Percentiles rank a stretch among this genome's conserved stretches.
phyloP scores from a whole-genome alignment of 805 yeast species.

The Pichia gijzeniarum region DNA sequence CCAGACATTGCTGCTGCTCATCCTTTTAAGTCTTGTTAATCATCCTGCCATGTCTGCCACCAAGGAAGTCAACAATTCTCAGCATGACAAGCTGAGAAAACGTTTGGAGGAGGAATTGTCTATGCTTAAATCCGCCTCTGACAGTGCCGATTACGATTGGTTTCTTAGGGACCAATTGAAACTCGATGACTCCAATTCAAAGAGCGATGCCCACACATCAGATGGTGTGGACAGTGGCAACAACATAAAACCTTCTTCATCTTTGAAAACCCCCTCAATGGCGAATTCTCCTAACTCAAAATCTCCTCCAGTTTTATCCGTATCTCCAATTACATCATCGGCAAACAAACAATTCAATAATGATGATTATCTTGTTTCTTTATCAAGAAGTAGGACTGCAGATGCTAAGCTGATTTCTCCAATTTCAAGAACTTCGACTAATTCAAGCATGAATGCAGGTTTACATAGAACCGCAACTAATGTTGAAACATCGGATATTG shows the following conservation, averaged over 20 bases:
- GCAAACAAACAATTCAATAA: slow-evolving; percentile 1
- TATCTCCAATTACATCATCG: slow-evolving; percentile 7
- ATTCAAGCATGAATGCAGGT: slow-evolving; percentile 6
- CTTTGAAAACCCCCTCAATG: slow-evolving; percentile 25
- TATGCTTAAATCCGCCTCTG: slow-evolving; percentile 16
- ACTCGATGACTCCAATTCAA: too few relatives aligned
- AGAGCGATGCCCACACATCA: slow-evolving; percentile 3
- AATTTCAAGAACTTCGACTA: slow-evolving; percentile 6
- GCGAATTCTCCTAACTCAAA: slow-evolving; percentile 21
- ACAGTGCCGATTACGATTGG: slow-evolving; percentile 28
- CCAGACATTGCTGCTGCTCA: too few relatives aligned
- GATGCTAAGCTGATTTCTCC: slow-evolving; percentile 16
- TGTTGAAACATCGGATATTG: slow-evolving; percentile 17
- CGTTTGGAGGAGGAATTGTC: slow-evolving; percentile 26
- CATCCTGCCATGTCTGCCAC: background rate
- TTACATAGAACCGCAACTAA: slow-evolving; percentile 27
- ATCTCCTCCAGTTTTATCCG: slow-evolving; percentile 24
- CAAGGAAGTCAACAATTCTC: slow-evolving; percentile 12
- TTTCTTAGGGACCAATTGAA: slow-evolving; percentile 18
- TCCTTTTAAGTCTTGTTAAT: too few relatives aligned
- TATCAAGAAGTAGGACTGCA: slow-evolving; percentile 23
- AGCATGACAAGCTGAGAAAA: slow-evolving; percentile 26
- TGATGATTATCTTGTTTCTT: slow-evolving; percentile 11
- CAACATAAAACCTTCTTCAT: background rate
- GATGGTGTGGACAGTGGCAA: background rate